Evolutionary conservation across 257 asterid genomes (phyloP).

Genomic region (Paraleonurus japonicus): DNA sequence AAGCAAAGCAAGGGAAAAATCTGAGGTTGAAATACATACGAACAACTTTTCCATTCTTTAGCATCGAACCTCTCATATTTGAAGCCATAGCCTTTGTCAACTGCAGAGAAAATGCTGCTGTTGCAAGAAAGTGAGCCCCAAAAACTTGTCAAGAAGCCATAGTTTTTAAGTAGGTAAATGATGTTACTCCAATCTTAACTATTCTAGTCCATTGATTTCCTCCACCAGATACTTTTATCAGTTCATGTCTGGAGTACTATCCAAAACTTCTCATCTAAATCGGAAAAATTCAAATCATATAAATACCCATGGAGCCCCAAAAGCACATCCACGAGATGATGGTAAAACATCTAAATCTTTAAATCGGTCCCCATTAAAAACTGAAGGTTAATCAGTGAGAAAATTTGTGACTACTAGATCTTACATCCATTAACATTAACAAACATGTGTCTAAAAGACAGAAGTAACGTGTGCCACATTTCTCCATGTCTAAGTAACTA

Average conservation of each 20-base stretch:
- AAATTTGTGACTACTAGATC: not conserved
- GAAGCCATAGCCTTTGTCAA: not conserved
- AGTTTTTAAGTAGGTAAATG: not conserved
- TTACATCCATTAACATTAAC: not conserved
- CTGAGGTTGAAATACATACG: not conserved
- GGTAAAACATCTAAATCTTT: constrained; percentile 4
- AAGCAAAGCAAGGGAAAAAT: constrained; percentile 11
- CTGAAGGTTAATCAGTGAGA: not conserved
- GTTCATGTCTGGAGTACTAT: not conserved
- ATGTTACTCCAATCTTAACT: not conserved
- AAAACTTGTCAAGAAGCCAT: not conserved
- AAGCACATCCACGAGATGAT: not conserved
- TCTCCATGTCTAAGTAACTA: too few species aligned
- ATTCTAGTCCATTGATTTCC: not conserved
- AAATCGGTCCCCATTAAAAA: not conserved
- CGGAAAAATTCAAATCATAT: not conserved
- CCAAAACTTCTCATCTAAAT: not conserved
- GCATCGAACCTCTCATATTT: not conserved
- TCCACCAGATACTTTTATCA: not conserved
- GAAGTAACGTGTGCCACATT: too few species aligned
- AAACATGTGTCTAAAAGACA: too few species aligned
- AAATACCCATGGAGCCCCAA: not conserved
- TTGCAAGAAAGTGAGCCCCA: constrained; percentile 12
- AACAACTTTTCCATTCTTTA: not conserved
- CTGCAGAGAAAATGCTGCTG: constrained; percentile 8